phyloP scores from a whole-genome alignment of 2,329 filamentous ascomycete species.

The Colletotrichum musae region DNA sequence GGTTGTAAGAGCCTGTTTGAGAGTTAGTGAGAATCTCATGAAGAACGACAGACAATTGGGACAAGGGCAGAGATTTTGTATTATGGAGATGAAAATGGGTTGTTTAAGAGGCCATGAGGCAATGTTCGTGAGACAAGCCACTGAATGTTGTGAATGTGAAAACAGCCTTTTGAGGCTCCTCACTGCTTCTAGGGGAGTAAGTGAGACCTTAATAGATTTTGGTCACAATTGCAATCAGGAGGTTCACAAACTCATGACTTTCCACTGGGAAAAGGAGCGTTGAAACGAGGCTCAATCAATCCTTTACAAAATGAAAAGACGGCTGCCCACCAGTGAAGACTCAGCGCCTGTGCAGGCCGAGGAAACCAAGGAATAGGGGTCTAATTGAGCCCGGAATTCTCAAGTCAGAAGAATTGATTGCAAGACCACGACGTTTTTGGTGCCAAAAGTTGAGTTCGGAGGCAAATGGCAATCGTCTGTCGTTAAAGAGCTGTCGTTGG shows the following conservation, averaged over 20 bases:
- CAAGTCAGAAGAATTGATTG: no score
- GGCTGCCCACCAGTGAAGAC: conserved; percentile 11
- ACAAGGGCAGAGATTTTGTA: no score
- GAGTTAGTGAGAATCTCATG: conserved; percentile 38
- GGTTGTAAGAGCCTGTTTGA: conserved; percentile 3
- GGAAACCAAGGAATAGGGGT: conserved; percentile 16
- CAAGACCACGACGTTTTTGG: no score
- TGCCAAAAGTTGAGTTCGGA: background rate
- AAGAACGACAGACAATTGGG: background rate
- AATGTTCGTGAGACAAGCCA: no score
- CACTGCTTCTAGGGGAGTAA: no score
- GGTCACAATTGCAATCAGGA: background rate
- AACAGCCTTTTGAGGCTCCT: no score
- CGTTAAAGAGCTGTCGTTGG: background rate
- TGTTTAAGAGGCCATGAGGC: no score
- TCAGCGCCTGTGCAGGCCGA: conserved; percentile 19
- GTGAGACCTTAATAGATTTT: background rate
- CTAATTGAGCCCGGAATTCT: background rate
- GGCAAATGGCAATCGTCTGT: background rate
- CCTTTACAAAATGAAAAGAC: background rate
- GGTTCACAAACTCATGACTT: background rate
- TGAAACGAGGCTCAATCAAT: background rate
- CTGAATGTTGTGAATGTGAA: no score
- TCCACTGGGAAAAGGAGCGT: background rate
- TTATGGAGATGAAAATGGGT: no score